These are phyloP conservation scores for Zymoseptoria pseudotritici DNA, from an alignment of 2,329 filamentous ascomycete species.

Conservation along the genomic window DNA sequence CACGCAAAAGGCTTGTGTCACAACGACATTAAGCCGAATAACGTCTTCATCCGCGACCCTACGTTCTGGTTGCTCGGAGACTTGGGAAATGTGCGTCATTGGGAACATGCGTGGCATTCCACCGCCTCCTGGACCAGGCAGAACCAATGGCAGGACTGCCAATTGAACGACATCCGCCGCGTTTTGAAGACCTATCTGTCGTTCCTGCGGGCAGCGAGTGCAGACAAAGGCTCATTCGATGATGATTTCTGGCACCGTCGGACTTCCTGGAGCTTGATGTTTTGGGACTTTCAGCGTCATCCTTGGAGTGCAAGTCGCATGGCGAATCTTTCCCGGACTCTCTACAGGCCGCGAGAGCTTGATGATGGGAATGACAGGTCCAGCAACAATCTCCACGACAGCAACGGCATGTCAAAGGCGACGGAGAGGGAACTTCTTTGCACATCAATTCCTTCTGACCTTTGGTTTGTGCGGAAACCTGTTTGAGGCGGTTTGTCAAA, in stretches of 20 bases:
- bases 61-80: constrained; percentile 30
- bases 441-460: constrained; percentile 8
- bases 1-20: constrained; percentile 31
- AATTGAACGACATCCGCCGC: constrained; percentile 27
- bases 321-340: not conserved
- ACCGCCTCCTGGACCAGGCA: constrained; percentile 10
- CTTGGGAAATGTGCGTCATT: constrained; percentile 29
- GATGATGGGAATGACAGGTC: not conserved
- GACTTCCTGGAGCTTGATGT: constrained; percentile 22
- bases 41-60: constrained; percentile 25
- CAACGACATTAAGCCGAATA: constrained; percentile 32
- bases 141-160: constrained; percentile 14
- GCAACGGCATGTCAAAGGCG: not conserved
- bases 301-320: not conserved
- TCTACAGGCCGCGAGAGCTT: not conserved
- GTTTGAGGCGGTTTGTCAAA: not conserved
- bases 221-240: constrained; percentile 17
- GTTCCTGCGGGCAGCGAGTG: constrained; percentile 10
- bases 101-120: constrained; percentile 22
- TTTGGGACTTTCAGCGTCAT: constrained; percentile 20
- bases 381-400: not conserved
- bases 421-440: constrained; percentile 12
- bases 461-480: constrained; percentile 3
- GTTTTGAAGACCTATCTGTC: constrained; percentile 26
- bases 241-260: constrained; percentile 17